These are phyloP conservation scores for Leptographium wingfieldii DNA, from an alignment of 2,329 filamentous ascomycete genomes.

Conservation along the genomic window DNA sequence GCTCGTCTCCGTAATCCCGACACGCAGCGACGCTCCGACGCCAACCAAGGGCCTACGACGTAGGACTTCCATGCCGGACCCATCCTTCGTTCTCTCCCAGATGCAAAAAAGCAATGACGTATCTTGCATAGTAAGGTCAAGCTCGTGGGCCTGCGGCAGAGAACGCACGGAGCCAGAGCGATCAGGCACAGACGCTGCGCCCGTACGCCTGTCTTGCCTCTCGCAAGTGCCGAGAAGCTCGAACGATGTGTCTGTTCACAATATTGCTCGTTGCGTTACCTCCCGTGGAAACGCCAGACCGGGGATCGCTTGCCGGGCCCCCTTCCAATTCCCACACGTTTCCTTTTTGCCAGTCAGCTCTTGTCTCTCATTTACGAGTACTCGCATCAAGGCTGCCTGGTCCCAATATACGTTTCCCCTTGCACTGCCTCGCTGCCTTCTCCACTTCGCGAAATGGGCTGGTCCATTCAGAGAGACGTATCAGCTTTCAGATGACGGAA, in stretches of 20 bases:
- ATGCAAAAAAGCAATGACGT: too few relatives aligned
- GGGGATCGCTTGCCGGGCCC: not conserved
- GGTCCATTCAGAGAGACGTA: not conserved
- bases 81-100: not conserved
- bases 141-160: not conserved
- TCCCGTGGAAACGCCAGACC: not conserved
- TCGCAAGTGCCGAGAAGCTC: too few relatives aligned
- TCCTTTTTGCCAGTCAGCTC: not conserved
- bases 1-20: not conserved
- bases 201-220: not conserved
- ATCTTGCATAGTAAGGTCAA: too few relatives aligned
- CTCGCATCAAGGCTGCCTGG: not conserved
- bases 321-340: not conserved
- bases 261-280: not conserved
- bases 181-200: not conserved
- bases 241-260: not conserved
- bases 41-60: not conserved
- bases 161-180: not conserved
- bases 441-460: not conserved
- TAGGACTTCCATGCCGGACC: not conserved
- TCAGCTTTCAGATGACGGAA: not conserved
- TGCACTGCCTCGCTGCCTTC: slow-evolving; percentile 1
- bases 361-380: not conserved
- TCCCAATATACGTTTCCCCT: not conserved
- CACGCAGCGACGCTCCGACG: not conserved